Evolutionary conservation across 2,329 filamentous ascomycete species (phyloP).

Genomic region (Aspergillus sp.): DNA sequence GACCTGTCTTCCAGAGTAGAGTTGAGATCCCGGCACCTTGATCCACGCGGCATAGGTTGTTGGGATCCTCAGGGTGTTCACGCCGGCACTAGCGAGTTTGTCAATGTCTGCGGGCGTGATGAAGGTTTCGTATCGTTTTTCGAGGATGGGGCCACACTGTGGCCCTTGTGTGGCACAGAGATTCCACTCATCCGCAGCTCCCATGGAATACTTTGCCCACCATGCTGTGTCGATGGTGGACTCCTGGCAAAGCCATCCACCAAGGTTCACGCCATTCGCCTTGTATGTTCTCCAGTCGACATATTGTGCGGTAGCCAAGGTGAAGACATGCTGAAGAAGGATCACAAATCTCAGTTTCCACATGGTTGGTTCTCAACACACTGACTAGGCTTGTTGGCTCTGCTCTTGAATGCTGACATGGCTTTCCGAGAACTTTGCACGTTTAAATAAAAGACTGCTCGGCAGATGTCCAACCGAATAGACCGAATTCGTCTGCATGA

Average conservation of each 20-base stretch:
- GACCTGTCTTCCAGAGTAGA: conserved; percentile 24
- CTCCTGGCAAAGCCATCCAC: conserved; percentile 1
- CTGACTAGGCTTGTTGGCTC: no score
- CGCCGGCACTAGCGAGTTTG: conserved; percentile 11
- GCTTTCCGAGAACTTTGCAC: no score
- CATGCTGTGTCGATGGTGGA: conserved; percentile 22
- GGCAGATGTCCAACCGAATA: no score
- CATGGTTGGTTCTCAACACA: background rate
- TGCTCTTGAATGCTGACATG: no score
- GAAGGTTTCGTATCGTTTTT: conserved; percentile 17
- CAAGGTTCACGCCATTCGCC: conserved; percentile 20
- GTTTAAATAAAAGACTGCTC: no score
- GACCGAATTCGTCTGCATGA: no score
- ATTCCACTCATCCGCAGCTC: conserved; percentile 25
- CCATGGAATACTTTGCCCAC: conserved; percentile 20
- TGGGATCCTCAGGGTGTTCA: conserved; percentile 15
- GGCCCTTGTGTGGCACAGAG: conserved; percentile 13
- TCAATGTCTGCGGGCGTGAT: conserved; percentile 15
- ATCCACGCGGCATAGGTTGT: conserved; percentile 21
- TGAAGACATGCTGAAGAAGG: conserved; percentile 5
- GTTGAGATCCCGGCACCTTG: conserved; percentile 22
- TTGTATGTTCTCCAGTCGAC: conserved; percentile 21
- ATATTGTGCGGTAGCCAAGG: conserved; percentile 6
- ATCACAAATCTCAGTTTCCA: background rate
- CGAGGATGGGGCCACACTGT: conserved; percentile 13